Percentiles rank a stretch among this genome's conserved stretches.
Evolutionary conservation across 805 yeast species (phyloP).

Genomic region (Candida dajiaensis): DNA sequence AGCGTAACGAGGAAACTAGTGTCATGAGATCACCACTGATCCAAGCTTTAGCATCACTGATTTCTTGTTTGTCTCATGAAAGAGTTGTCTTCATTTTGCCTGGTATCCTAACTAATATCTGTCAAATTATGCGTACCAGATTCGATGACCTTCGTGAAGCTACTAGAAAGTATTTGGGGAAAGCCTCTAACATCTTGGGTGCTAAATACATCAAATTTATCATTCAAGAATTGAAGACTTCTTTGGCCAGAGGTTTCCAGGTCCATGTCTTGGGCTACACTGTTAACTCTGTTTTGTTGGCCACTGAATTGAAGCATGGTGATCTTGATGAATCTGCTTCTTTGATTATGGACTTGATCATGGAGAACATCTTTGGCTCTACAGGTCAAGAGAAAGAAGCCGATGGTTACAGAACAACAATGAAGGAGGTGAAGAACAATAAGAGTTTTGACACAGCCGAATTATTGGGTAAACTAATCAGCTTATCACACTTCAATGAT

Average conservation of each 20-base stretch:
- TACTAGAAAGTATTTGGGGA: conserved; percentile 68
- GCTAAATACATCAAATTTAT: conserved; percentile 68
- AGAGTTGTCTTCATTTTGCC: conserved; percentile 60
- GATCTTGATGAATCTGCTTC: conserved; percentile 66
- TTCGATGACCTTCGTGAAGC: conserved; percentile 86
- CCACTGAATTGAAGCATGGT: conserved; percentile 53
- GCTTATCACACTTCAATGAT: conserved; percentile 47
- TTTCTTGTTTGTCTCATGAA: conserved; percentile 55
- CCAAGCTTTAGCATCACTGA: conserved; percentile 67
- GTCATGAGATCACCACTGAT: conserved; percentile 72
- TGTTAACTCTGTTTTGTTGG: conserved; percentile 63
- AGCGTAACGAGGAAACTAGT: conserved; percentile 74
- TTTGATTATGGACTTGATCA: conserved; percentile 60
- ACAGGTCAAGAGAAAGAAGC: conserved; percentile 94
- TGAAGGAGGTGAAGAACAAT: conserved; percentile 86
- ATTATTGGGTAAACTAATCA: conserved; percentile 59
- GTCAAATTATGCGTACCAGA: conserved; percentile 81
- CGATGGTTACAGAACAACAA: conserved; percentile 78
- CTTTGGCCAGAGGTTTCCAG: conserved; percentile 86
- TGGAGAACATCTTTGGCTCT: conserved; percentile 91
- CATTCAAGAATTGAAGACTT: conserved; percentile 68
- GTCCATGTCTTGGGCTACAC: conserved; percentile 89
- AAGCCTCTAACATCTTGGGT: conserved; percentile 62
- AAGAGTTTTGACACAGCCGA: conserved; percentile 88
- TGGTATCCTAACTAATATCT: conserved; percentile 76